Percentiles rank a stretch among this genome's conserved stretches.
Evolutionary conservation across 805 yeast genomes (phyloP).

Genomic region (Schwanniomyces occidentalis): DNA sequence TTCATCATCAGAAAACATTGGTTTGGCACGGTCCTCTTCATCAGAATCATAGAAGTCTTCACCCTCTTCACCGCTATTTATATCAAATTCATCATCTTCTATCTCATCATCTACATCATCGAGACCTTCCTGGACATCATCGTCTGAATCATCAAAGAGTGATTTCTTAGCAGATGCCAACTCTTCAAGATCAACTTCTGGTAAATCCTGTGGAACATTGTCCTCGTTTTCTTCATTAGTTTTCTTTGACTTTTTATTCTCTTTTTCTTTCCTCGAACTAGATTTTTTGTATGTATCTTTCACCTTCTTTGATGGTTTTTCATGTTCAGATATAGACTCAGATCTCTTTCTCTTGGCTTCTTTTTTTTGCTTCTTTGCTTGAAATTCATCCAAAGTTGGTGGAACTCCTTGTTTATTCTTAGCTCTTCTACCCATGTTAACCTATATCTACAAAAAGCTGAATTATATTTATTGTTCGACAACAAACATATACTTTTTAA

Average conservation of each 20-base stretch:
- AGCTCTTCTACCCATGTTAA: conserved; percentile 84
- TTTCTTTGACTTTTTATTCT: conserved; percentile 11
- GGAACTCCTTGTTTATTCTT: conserved; percentile 93
- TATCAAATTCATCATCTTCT: conserved; percentile 45
- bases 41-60: conserved; percentile 53
- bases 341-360: conserved; percentile 35
- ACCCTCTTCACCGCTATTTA: conserved; percentile 19
- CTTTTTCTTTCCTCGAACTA: conserved; percentile 2
- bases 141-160: conserved; percentile 74
- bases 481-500: neutral
- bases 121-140: conserved; percentile 52
- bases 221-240: conserved; percentile 31
- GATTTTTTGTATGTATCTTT: conserved; percentile 7
- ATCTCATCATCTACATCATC: conserved; percentile 34
- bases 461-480: conserved; percentile 1
- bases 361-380: conserved; percentile 43
- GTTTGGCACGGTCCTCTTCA: conserved; percentile 58
- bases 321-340: conserved; percentile 9
- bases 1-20: conserved; percentile 82
- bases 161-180: conserved; percentile 69
- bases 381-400: conserved; percentile 83
- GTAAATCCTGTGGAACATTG: conserved; percentile 49
- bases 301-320: conserved; percentile 13
- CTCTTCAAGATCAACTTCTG: conserved; percentile 69
- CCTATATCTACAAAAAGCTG: neutral